Evolutionary conservation across 495 filamentous ascomycete genomes (phyloP).

Genomic region (Corynascus novoguineensis): DNA sequence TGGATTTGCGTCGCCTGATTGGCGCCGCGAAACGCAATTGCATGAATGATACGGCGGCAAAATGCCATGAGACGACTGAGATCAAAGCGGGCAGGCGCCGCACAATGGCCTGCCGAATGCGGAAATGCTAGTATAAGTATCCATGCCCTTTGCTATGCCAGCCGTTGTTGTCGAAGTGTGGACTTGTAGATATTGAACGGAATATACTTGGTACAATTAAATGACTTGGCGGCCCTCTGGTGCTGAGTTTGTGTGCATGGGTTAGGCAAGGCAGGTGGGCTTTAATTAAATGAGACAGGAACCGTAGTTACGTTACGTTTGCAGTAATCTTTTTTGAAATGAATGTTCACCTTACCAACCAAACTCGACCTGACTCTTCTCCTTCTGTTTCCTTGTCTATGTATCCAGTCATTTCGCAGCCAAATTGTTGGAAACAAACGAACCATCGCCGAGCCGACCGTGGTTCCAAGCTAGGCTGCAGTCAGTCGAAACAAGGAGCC

Average conservation of each 20-base stretch:
- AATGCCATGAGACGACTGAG: constrained; percentile 11
- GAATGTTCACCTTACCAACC: background rate
- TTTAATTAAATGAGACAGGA: background rate
- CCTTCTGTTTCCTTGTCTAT: background rate
- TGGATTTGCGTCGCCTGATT: background rate
- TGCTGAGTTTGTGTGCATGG: no score
- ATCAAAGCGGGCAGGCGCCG: background rate
- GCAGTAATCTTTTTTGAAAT: background rate
- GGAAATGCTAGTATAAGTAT: background rate
- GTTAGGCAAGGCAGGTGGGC: no score
- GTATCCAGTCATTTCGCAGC: background rate
- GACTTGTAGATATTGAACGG: no score
- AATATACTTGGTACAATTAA: no score
- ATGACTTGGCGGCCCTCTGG: no score
- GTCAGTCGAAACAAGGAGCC: background rate
- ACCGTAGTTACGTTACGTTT: background rate
- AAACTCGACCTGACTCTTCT: background rate
- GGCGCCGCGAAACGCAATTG: constrained; percentile 3
- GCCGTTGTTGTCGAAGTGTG: no score
- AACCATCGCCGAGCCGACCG: background rate
- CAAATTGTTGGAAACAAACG: background rate
- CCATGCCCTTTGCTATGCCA: background rate
- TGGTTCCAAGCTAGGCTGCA: background rate
- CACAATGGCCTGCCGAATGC: background rate
- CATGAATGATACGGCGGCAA: constrained; percentile 11